Base-by-base conservation (phyloP, 1,139 yeast species). In the Diutina mesorugosa region DNA sequence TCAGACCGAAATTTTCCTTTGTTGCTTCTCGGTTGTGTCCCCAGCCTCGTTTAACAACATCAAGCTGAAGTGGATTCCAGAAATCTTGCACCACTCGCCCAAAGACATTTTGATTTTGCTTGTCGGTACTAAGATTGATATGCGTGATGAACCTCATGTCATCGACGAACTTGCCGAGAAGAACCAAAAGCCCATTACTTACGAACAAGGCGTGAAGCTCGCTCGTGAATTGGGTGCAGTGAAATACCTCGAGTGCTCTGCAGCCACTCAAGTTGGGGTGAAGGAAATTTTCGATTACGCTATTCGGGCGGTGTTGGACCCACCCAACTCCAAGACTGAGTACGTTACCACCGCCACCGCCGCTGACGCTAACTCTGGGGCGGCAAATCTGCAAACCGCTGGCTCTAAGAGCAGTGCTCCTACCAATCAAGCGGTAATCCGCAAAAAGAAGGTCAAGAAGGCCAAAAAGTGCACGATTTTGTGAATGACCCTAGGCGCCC, bases 211-310 rank as follows among this genome's bases (percentile, higher is more conserved):
- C 45, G 69, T 70, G 53, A 78, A 81, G 62, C 72, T 87, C 64
- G 91, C 95, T 38, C 78, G 80, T 63, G 90, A 87, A 47, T 73
- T 86, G 57, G 86, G 88, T 1, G 87, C 95, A 47, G 80, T 85
- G 59, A 82, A 80, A 59, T 87, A 90, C 69, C 74, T 87, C 61
- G 97, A 90, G 72, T 90, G 97, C 69, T 88, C 96, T 2, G 96
- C 97, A n/a, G 87, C 93, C 26, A 86, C 95, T 32, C 97, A 90
- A 70, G 80, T 78, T 59, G 97, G 97, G 30, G 90, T 85, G 56
- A 85, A 85, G 66, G 88, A 85, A 59, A 85, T 90, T 18, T 90
- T 90, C 64, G 96, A 89, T 64, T 83, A 74, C 60, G 95, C 96
- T 21, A 88, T 89, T 55, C 79, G 84, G 63, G 79, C 84, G 0